Evolutionary conservation across 1,284 basidiomycete genomes (phyloP), one percentile per base, ranked within the genome.

Genomic region (Trametes polyzona): DNA sequence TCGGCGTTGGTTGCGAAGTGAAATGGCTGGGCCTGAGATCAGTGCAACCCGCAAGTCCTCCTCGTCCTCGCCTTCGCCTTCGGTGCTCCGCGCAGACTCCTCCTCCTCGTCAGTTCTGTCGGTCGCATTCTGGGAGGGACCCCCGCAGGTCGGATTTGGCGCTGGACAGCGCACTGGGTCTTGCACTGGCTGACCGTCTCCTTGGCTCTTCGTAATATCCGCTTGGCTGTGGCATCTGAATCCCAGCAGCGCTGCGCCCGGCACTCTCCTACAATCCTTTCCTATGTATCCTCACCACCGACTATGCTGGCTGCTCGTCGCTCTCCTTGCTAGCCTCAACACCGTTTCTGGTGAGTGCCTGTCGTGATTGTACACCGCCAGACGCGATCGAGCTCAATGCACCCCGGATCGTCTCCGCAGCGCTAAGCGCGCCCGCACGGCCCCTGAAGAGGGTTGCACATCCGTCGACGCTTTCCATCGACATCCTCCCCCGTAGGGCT

Each of bases 401-500:
- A 12, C 21, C 46, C 17, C 24, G 14, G 26, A 19, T 30, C 21
- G 19, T 43, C 44, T 7, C 39, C 21, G 24, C 39, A 63, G 61
- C 61, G 44, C 56, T 63, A 40, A 85, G 82, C 68, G 65, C 77
- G 33, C 76, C 79, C 39, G 78, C 80, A 49, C 70, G 81, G 55
- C 84, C 84, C 11, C 64, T 90, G 59, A 86, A 81, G 67, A 77
- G 82, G 57, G 67, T 88, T 26, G 78, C 75, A 16, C 78, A 87
- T 65, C 86, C 85, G 14, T 80, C 80, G 16, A 83, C 80, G 2
- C 75, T 82, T 42, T 76, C 84, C 21, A 75, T 88, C 43, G 84
- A 88, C 65, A 89, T 92, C 56, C 74, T 91, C 33, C 87, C 89
- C 24, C 80, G 87, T 64, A 55, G 63, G n/a, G 37, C 47, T 29